These are phyloP conservation scores for Globisporangium nodosum DNA, from an alignment of 352 stramenopile species.

Conservation along the genomic window DNA sequence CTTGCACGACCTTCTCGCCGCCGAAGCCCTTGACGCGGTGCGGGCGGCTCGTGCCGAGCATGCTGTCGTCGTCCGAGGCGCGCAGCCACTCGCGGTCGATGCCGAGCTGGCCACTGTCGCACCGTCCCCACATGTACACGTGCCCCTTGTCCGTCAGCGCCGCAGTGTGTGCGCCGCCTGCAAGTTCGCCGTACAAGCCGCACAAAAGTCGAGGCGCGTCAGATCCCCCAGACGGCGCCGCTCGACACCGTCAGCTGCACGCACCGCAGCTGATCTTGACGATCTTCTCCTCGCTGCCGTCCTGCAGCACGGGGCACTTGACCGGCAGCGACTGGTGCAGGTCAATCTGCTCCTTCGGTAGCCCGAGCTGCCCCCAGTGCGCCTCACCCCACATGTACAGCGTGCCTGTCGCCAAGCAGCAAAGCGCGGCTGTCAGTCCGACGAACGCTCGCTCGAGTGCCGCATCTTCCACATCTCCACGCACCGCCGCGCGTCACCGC, in stretches of 20 bases:
- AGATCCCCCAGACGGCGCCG: neutral
- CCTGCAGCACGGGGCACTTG: slow-evolving; percentile 53
- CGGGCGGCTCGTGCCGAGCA: slow-evolving; percentile 50
- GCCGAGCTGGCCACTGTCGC: slow-evolving; percentile 71
- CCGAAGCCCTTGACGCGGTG: slow-evolving; percentile 63
- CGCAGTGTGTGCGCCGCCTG: slow-evolving; percentile 63
- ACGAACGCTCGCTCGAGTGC: neutral
- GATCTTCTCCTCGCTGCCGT: slow-evolving; percentile 42
- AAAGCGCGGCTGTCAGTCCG: neutral
- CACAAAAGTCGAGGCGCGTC: neutral
- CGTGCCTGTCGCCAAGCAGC: slow-evolving; percentile 18
- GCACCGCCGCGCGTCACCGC: slow-evolving; percentile 65
- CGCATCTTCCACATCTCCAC: neutral
- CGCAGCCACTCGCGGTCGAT: slow-evolving; percentile 61
- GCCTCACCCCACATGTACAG: slow-evolving; percentile 84
- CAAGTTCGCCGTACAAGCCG: neutral
- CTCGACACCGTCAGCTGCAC: neutral
- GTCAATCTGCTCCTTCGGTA: slow-evolving; percentile 57
- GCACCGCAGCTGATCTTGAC: slow-evolving; percentile 74
- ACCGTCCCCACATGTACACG: slow-evolving; percentile 77
- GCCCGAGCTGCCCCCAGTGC: slow-evolving; percentile 74
- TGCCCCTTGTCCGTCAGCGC: slow-evolving; percentile 62
- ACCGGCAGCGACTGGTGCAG: slow-evolving; percentile 60
- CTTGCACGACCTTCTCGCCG: slow-evolving; percentile 67
- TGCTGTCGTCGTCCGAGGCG: slow-evolving; percentile 50